Evolutionary conservation across 148 eudicot genomes (phyloP).

Genomic region (Rhododendron williamsianum): DNA sequence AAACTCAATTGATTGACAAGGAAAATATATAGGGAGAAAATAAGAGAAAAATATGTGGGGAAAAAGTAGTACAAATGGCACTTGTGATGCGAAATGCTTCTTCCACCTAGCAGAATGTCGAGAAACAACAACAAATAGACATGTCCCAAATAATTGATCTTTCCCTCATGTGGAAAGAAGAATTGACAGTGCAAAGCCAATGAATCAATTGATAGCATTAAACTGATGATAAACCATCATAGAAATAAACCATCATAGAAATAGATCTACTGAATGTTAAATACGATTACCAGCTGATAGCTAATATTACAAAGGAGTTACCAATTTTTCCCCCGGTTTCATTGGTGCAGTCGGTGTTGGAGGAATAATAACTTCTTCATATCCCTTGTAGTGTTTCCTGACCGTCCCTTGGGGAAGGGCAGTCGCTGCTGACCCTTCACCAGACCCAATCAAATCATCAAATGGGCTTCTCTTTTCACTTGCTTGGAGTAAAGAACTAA

Average conservation of each 20-base stretch:
- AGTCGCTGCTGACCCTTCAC: constrained; percentile 52
- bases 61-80: background rate
- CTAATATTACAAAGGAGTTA: constrained; percentile 18
- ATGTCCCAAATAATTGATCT: background rate
- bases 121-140: background rate
- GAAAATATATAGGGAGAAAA: background rate
- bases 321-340: constrained; percentile 94
- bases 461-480: constrained; percentile 80
- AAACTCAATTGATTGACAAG: background rate
- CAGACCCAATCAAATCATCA: constrained; percentile 87
- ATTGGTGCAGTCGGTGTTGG: constrained; percentile 84
- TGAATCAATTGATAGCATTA: constrained; percentile 1
- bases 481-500: constrained; percentile 83
- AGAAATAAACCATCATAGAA: background rate
- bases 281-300: background rate
- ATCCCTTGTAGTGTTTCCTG: constrained; percentile 85
- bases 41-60: background rate
- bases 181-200: background rate
- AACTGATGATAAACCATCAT: background rate
- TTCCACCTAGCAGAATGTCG: background rate
- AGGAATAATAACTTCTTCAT: constrained; percentile 95
- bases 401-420: constrained; percentile 97
- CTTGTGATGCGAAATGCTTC: background rate
- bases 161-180: background rate
- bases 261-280: background rate